phyloP scores from a whole-genome alignment of 352 stramenopile genomes.

The Blastocystis sp. region DNA sequence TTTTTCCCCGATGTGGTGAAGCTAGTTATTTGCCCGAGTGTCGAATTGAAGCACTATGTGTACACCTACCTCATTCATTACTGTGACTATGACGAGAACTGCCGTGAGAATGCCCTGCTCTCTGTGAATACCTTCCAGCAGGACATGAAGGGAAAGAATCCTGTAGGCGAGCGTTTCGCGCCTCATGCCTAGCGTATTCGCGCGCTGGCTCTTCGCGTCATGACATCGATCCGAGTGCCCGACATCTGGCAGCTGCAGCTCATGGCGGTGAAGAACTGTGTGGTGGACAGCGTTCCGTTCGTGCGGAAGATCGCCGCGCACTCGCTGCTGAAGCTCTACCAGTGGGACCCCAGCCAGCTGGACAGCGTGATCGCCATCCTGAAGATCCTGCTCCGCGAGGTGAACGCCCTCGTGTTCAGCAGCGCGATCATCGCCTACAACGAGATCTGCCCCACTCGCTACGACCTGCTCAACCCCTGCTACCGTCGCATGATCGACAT shows the following conservation, averaged over 20 bases:
- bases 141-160: constrained; percentile 73
- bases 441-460: constrained; percentile 75
- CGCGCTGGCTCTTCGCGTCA: constrained; percentile 73
- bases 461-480: constrained; percentile 73
- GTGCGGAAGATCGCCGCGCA: constrained; percentile 77
- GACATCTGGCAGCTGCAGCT: constrained; percentile 79
- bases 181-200: constrained; percentile 68
- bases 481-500: constrained; percentile 76
- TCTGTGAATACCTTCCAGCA: constrained; percentile 81
- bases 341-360: constrained; percentile 70
- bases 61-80: constrained; percentile 82
- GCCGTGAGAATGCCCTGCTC: constrained; percentile 74
- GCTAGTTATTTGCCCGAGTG: constrained; percentile 77
- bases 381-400: constrained; percentile 73
- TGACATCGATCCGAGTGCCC: constrained; percentile 76
- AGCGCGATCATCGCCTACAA: constrained; percentile 75
- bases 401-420: constrained; percentile 69
- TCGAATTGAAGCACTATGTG: constrained; percentile 80
- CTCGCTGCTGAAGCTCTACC: constrained; percentile 75
- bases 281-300: constrained; percentile 73
- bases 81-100: constrained; percentile 75
- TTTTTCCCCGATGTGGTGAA: constrained; percentile 80
- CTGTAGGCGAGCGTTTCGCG: neutral
- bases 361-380: constrained; percentile 75
- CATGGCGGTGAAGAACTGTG: constrained; percentile 77